phyloP scores from a whole-genome alignment of 495 filamentous ascomycete species.

The Penicillium cosmopolitanum region DNA sequence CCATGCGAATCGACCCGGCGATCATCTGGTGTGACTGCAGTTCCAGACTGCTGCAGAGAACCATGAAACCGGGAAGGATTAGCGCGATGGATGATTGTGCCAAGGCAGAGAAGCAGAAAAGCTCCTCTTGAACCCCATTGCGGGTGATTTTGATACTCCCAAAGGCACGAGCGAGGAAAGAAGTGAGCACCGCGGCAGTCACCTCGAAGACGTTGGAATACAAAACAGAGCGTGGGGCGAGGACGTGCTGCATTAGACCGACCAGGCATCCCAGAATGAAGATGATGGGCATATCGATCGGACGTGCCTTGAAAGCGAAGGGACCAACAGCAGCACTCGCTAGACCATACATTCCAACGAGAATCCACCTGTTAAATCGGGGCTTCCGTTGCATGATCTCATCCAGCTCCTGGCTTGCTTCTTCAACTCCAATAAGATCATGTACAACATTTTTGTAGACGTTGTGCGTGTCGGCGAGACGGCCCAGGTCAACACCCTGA shows the following conservation, averaged over 20 bases:
- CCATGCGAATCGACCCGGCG: constrained; percentile 90
- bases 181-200: constrained; percentile 79
- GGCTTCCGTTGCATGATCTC: constrained; percentile 65
- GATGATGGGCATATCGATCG: constrained; percentile 85
- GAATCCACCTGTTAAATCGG: constrained; percentile 71
- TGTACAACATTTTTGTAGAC: constrained; percentile 95
- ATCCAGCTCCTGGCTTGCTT: constrained; percentile 73
- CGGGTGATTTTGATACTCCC: constrained; percentile 64
- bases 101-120: constrained; percentile 90
- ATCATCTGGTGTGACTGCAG: constrained; percentile 86
- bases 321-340: constrained; percentile 79
- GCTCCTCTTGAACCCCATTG: constrained; percentile 55
- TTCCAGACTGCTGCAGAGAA: constrained; percentile 82
- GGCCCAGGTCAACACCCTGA: constrained; percentile 84
- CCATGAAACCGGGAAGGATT: constrained; percentile 88
- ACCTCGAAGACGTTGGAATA: constrained; percentile 90
- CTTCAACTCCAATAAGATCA: constrained; percentile 81
- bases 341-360: constrained; percentile 78
- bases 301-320: constrained; percentile 83
- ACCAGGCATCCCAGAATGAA: constrained; percentile 84
- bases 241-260: constrained; percentile 78
- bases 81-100: constrained; percentile 90
- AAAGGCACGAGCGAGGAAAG: constrained; percentile 83
- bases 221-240: constrained; percentile 78
- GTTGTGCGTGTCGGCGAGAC: constrained; percentile 81